phyloP scores from a whole-genome alignment of 495 filamentous ascomycete genomes.

The Aspergillus haitiensis region DNA sequence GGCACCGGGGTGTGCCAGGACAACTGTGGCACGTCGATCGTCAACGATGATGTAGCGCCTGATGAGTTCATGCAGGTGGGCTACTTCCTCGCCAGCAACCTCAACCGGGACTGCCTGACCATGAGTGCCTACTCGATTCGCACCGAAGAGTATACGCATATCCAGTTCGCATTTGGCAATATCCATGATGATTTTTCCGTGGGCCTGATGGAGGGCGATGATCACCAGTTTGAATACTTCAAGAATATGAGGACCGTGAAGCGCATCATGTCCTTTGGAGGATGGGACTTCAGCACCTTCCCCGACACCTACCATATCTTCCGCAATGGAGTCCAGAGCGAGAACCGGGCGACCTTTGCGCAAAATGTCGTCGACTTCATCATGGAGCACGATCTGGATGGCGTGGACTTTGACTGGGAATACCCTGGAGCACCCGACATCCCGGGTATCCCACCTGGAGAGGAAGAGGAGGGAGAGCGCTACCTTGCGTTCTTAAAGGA shows the following conservation, averaged over 20 bases:
- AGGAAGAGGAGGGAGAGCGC: slow-evolving; percentile 13
- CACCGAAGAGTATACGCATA: slow-evolving; percentile 37
- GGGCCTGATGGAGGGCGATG: slow-evolving; percentile 18
- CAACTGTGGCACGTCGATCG: neutral
- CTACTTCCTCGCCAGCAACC: neutral
- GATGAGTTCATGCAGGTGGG: neutral
- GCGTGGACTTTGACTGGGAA: slow-evolving; percentile 45
- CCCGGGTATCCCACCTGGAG: slow-evolving; percentile 35
- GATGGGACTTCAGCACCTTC: slow-evolving; percentile 46
- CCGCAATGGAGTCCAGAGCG: slow-evolving; percentile 34
- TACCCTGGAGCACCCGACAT: slow-evolving; percentile 43
- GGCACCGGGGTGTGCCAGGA: neutral
- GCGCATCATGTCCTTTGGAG: slow-evolving; percentile 47
- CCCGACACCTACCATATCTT: slow-evolving; percentile 37
- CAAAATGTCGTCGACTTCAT: slow-evolving; percentile 39
- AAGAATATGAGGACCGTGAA: slow-evolving; percentile 24
- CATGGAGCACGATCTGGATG: slow-evolving; percentile 33
- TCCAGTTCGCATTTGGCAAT: slow-evolving; percentile 45
- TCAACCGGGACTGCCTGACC: slow-evolving; percentile 23
- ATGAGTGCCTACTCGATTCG: slow-evolving; percentile 21
- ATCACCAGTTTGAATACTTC: slow-evolving; percentile 30
- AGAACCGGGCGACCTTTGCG: slow-evolving; percentile 34
- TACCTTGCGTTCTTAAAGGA: slow-evolving; percentile 30
- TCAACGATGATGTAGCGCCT: neutral
- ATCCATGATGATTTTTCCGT: slow-evolving; percentile 30